These are phyloP conservation scores for Psilocybe mexicana DNA, from an alignment of 1,284 basidiomycete genomes.

Conservation along the genomic window DNA sequence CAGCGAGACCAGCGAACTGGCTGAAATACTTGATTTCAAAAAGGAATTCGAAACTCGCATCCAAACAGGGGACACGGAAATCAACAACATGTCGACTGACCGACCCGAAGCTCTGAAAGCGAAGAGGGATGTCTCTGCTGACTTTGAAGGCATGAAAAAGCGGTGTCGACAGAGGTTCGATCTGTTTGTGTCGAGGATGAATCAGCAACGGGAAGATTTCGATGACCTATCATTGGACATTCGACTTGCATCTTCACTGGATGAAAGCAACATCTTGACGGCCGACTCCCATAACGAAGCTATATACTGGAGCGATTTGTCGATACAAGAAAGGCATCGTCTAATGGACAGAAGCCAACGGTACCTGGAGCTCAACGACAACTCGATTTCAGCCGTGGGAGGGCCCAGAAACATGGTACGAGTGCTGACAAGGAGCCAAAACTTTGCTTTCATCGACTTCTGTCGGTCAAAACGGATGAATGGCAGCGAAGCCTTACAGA, in stretches of 20 bases:
- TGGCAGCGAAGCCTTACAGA: background rate
- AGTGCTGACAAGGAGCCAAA: conserved; percentile 7
- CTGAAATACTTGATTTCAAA: background rate
- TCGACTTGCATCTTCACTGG: background rate
- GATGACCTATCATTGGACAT: background rate
- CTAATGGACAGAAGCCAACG: background rate
- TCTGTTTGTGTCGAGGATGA: conserved; percentile 1
- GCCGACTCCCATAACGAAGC: background rate
- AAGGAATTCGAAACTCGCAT: background rate
- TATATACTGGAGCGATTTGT: conserved; percentile 3
- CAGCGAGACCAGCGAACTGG: background rate
- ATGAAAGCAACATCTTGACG: background rate
- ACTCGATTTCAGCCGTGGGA: background rate
- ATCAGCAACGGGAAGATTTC: conserved; percentile 6
- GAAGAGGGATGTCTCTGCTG: background rate
- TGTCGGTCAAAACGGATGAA: background rate
- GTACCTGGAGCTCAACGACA: background rate
- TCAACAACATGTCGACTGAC: background rate
- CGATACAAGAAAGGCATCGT: conserved; percentile 4
- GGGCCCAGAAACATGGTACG: conserved; percentile 4
- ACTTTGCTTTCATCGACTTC: conserved; percentile 6
- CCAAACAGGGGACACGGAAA: background rate
- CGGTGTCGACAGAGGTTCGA: conserved; percentile 1
- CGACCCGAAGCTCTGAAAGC: background rate
- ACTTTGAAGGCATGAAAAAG: conserved; percentile 3